Percentiles rank a stretch among this genome's conserved stretches.
Evolutionary conservation across 148 eudicot genomes (phyloP).

Genomic region (Rhododendron ovatum): DNA sequence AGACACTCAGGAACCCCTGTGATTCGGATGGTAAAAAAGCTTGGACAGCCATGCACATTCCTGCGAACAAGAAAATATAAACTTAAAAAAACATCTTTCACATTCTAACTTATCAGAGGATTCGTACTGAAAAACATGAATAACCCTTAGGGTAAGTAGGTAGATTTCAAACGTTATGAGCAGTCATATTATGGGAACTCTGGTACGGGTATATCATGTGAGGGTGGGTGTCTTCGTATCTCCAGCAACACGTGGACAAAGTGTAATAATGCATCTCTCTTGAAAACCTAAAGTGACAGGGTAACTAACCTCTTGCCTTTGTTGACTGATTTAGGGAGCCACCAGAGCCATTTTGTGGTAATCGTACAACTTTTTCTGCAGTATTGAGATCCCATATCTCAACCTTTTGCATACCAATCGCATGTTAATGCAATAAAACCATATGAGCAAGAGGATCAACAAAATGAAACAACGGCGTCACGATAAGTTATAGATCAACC

Average conservation of each 20-base stretch:
- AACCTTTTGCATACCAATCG: constrained; percentile 45
- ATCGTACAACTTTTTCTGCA: constrained; percentile 50
- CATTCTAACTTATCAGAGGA: not conserved
- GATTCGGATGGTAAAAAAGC: constrained; percentile 68
- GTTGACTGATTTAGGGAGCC: constrained; percentile 26
- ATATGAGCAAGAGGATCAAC: constrained; percentile 3
- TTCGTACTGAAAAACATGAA: not conserved
- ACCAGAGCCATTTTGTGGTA: constrained; percentile 38
- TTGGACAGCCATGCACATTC: constrained; percentile 95
- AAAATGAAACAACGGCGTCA: not conserved
- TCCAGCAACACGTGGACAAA: not conserved
- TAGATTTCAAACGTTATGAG: not conserved
- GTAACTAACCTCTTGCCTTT: constrained; percentile 48
- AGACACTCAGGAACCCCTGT: constrained; percentile 54
- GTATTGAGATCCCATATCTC: constrained; percentile 90
- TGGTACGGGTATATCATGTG: not conserved
- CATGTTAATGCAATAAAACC: constrained; percentile 15
- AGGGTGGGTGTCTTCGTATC: not conserved
- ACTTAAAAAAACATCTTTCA: not conserved
- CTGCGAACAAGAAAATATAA: constrained; percentile 23
- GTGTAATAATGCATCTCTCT: not conserved
- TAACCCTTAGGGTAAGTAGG: not conserved
- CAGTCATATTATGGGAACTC: not conserved
- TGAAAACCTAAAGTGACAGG: not conserved
- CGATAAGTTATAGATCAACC: constrained; percentile 31